phyloP scores from a whole-genome alignment of 352 stramenopile genomes.

The Globisporangium spinosum region DNA sequence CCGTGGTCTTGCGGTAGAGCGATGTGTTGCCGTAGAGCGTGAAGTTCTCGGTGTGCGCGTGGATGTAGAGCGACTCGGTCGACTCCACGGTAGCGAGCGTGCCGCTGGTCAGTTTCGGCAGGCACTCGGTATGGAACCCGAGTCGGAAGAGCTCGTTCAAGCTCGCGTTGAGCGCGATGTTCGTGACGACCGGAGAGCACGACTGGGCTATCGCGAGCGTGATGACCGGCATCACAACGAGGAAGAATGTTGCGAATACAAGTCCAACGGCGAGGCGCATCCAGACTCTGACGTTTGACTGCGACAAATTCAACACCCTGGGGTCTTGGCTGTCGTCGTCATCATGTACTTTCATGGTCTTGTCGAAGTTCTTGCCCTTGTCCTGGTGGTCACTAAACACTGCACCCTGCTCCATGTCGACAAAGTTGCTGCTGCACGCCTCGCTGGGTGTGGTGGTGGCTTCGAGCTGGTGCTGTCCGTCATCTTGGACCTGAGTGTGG shows the following conservation, averaged over 20 bases:
- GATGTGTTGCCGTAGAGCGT: conserved; percentile 32
- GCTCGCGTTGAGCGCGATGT: conserved; percentile 35
- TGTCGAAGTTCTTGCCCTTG: no score
- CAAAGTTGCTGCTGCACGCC: no score
- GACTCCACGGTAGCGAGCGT: conserved; percentile 15
- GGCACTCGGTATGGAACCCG: conserved; percentile 20
- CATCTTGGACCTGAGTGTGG: background rate
- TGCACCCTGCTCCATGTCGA: no score
- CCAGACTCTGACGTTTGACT: background rate
- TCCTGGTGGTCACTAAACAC: no score
- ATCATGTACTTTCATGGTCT: background rate
- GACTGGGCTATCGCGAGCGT: conserved; percentile 18
- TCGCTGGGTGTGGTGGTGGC: no score
- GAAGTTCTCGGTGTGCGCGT: conserved; percentile 37
- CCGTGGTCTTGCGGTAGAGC: conserved; percentile 37
- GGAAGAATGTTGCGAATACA: no score
- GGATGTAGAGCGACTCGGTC: conserved; percentile 23
- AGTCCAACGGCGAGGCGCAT: background rate
- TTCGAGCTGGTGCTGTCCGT: background rate
- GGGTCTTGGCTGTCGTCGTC: background rate
- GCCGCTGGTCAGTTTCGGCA: conserved; percentile 10
- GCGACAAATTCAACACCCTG: no score
- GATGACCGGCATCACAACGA: conserved; percentile 14
- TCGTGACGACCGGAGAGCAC: conserved; percentile 24
- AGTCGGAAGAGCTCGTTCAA: conserved; percentile 38